Base-by-base conservation (phyloP, 345 rosid genomes). In the Brassica rapa region DNA sequence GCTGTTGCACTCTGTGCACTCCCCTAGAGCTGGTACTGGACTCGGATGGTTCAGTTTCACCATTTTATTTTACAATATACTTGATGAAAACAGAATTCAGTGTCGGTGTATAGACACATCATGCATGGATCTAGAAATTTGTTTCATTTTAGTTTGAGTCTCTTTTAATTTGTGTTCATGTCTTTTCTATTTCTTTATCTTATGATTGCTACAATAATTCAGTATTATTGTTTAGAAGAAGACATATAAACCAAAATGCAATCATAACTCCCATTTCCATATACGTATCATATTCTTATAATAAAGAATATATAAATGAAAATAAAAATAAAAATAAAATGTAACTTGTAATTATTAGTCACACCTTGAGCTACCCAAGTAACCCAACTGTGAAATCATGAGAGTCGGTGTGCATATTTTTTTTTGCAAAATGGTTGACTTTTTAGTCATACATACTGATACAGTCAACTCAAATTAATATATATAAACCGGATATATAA, bases 221-320 rank as follows among this genome's bases (percentile, higher is more conserved):
- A 12, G 84, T 59, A 88, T 86, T 78, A 84, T 83, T 73, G 77
- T 81, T 74, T 46, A 41, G 88, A 86, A 87, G 89, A 86, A 82
- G 90, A 86, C 91, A 87, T 75, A 76, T 84, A 88, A 87, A 90
- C 93, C 94, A 88, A 87, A 84, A 80, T 14, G 83, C 65, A 87
- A 88, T 91, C 85, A 87, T 88, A 27, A 12, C 81, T 71, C 66
- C 77, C 78, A 77, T 81, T 81, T 81, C 68, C 74, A 66, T 75
- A 78, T 70, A 68, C 72, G 60, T 79, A 63, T 67, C 27, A 30
- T 9, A 56, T 35, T 37, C 27, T 70, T 29, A 6, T 21, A 56
- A 23, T 4, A 15, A 71, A 57, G 33, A 57, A 66, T 57, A 2
- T 64, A 41, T 63, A 64, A 12, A 72, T 6, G 37, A 72, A 64